These are phyloP conservation scores for Chlorencoelia australis DNA, from an alignment of 2,329 filamentous ascomycete species.

Conservation along the genomic window DNA sequence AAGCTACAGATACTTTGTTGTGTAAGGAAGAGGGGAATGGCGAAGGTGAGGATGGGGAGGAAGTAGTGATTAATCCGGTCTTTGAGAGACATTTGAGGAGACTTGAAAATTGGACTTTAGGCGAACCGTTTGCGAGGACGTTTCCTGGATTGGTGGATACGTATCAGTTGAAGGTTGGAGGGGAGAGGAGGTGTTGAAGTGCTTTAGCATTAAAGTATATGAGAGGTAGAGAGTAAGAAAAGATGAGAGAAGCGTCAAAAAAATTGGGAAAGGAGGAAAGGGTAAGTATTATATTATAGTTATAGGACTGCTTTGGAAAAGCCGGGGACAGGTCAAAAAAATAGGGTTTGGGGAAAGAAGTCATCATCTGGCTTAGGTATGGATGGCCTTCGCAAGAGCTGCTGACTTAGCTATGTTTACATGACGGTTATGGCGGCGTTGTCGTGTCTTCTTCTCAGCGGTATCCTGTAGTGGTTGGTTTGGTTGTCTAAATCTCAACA, in stretches of 20 bases:
- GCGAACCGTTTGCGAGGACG: constrained; percentile 52
- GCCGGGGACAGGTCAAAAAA: neutral
- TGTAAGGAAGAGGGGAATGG: constrained; percentile 47
- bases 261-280: neutral
- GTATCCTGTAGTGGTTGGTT: no score
- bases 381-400: no score
- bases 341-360: neutral
- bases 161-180: constrained; percentile 26
- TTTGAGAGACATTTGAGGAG: constrained; percentile 73
- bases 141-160: constrained; percentile 48
- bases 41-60: constrained; percentile 51
- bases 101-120: constrained; percentile 73
- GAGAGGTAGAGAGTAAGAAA: neutral
- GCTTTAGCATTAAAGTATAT: neutral
- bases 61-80: constrained; percentile 73
- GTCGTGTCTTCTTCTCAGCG: no score
- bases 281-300: neutral
- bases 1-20: constrained; percentile 59
- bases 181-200: constrained; percentile 14
- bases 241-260: neutral
- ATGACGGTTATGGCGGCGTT: no score
- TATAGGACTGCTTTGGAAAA: neutral
- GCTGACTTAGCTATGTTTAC: no score
- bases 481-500: no score
- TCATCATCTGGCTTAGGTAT: no score